A percentile compares a stretch with the other conserved stretches of the same genome.
These are phyloP conservation scores for Vaccinium macrocarpon DNA, from an alignment of 148 eudicot genomes.

Conservation along the genomic window DNA sequence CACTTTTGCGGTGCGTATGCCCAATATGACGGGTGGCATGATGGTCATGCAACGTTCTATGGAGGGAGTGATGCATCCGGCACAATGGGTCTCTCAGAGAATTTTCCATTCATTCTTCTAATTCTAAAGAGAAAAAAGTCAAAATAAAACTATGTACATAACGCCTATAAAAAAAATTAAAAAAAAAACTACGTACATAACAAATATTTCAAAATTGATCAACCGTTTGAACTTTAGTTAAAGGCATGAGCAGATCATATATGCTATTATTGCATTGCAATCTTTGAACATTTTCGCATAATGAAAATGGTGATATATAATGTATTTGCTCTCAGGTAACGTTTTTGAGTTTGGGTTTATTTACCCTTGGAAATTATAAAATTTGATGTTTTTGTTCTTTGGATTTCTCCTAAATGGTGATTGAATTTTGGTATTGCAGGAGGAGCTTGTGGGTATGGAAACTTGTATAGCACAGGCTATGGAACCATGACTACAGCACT, in stretches of 20 bases:
- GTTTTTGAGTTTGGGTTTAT: neutral
- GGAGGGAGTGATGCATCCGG: constrained; percentile 44
- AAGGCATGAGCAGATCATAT: neutral
- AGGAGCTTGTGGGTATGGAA: constrained; percentile 52
- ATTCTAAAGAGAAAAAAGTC: neutral
- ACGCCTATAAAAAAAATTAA: no score
- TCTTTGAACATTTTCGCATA: neutral
- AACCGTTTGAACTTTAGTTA: neutral
- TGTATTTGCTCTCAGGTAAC: neutral
- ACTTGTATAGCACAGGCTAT: constrained; percentile 40
- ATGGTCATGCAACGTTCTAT: constrained; percentile 83
- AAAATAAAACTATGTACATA: neutral
- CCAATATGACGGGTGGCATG: constrained; percentile 36
- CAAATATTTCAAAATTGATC: neutral
- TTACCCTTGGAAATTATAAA: neutral
- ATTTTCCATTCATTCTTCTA: neutral
- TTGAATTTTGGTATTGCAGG: constrained; percentile 23
- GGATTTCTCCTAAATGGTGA: neutral
- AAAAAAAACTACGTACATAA: no score
- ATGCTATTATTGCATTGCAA: neutral
- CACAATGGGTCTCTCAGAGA: neutral
- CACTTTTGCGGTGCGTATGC: constrained; percentile 19
- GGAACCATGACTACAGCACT: constrained; percentile 51
- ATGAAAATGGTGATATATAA: neutral
- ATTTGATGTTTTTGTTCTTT: neutral